Evolutionary conservation across 805 yeast species (phyloP).

Genomic region (Starmerella sp.): DNA sequence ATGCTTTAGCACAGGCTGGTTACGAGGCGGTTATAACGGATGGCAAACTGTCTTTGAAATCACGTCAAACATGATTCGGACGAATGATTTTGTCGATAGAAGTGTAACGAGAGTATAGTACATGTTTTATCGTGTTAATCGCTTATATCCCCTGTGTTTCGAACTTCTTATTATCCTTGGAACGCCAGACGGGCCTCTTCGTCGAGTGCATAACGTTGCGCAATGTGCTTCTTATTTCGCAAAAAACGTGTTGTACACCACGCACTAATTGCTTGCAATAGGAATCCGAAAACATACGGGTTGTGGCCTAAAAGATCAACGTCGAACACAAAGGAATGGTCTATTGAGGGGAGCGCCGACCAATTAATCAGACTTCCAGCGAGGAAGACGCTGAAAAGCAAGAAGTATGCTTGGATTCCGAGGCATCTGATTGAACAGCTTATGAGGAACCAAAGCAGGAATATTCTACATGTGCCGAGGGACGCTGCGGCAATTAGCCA

Average conservation of each 20-base stretch:
- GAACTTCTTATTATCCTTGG: neutral
- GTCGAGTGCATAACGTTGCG: neutral
- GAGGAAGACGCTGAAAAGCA: neutral
- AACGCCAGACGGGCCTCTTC: neutral
- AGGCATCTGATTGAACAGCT: neutral
- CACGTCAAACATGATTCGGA: neutral
- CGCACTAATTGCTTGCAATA: neutral
- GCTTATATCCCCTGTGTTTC: no score
- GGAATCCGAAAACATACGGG: neutral
- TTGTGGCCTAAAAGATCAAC: neutral
- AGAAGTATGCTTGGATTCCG: neutral
- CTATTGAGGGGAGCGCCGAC: neutral
- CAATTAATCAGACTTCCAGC: neutral
- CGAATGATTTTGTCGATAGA: no score
- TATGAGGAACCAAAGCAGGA: neutral
- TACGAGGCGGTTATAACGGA: conserved; percentile 59
- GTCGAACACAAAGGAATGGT: neutral
- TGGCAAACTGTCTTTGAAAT: conserved; percentile 54
- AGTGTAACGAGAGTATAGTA: no score
- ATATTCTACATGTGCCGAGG: neutral
- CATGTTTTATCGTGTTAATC: neutral
- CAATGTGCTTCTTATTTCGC: neutral
- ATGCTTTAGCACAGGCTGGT: conserved; percentile 58
- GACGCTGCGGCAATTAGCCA: neutral
- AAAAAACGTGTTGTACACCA: neutral